Conservation (phyloP, 139 green algal species). For the Chlorella sorokiniana region DNA sequence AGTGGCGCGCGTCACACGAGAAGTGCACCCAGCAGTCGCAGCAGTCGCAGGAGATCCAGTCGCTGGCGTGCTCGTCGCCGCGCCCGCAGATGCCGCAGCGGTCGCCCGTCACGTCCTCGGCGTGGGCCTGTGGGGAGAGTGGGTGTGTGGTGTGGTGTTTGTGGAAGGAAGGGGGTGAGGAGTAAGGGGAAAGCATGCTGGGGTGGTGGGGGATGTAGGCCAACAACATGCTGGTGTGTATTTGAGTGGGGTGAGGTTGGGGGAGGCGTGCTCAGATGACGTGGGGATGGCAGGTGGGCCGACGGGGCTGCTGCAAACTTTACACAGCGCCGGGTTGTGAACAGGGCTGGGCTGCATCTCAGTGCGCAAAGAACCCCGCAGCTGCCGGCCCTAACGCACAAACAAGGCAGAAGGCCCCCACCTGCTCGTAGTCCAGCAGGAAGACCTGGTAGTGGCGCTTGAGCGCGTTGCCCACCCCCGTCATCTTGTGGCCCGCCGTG, state of each 20-base stretch:
- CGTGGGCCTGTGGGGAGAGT: conserved; percentile 51
- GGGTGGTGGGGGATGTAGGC: not conserved
- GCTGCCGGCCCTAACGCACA: not conserved
- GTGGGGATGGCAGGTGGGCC: not conserved
- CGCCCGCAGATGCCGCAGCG: conserved; percentile 60
- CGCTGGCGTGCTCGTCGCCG: conserved; percentile 51
- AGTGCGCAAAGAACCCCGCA: not conserved
- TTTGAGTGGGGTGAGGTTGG: not conserved
- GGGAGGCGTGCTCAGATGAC: not conserved
- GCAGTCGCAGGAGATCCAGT: conserved; percentile 70
- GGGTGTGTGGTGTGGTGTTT: too few relatives aligned
- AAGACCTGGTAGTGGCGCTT: conserved; percentile 86
- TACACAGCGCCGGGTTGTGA: too few relatives aligned
- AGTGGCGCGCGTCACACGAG: conserved; percentile 57
- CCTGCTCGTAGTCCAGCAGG: conserved; percentile 80
- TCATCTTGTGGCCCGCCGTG: conserved; percentile 74
- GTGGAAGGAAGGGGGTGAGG: not conserved
- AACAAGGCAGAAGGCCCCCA: not conserved
- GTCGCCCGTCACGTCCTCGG: conserved; percentile 61
- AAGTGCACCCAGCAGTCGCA: conserved; percentile 74
- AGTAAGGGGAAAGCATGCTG: too few relatives aligned
- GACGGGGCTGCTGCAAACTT: too few relatives aligned
- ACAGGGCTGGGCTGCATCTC: too few relatives aligned
- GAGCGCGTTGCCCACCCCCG: conserved; percentile 81
- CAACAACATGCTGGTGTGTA: not conserved